These are phyloP conservation scores for Cephaloascus fragrans DNA, from an alignment of 805 yeast species.

Conservation along the genomic window DNA sequence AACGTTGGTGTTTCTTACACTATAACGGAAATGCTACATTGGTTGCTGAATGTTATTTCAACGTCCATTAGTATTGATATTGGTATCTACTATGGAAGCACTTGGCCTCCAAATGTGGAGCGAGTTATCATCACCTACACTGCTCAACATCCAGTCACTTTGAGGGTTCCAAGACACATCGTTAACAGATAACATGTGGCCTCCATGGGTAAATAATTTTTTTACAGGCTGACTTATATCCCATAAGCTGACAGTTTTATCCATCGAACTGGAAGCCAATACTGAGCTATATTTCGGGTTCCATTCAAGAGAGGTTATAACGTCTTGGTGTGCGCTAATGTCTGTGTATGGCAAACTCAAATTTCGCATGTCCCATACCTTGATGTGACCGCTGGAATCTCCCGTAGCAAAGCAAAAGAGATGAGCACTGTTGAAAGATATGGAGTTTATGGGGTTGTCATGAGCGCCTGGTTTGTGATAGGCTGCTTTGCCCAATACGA, in stretches of 20 bases:
- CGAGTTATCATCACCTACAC: constrained; percentile 79
- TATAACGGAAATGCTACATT: too few relatives aligned
- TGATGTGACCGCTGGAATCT: constrained; percentile 44
- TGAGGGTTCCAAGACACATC: constrained; percentile 78
- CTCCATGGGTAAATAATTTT: constrained; percentile 60
- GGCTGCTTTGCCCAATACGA: constrained; percentile 3
- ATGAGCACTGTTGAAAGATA: constrained; percentile 52
- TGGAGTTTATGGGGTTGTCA: constrained; percentile 39
- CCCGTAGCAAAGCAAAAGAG: constrained; percentile 59
- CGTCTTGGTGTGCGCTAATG: constrained; percentile 32
- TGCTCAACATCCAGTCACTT: constrained; percentile 59
- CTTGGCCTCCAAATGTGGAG: constrained; percentile 82
- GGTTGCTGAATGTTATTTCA: too few relatives aligned
- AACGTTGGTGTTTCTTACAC: too few relatives aligned
- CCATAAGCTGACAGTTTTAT: constrained; percentile 53
- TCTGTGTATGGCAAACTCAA: constrained; percentile 11
- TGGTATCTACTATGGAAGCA: constrained; percentile 7
- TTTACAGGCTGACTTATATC: constrained; percentile 27
- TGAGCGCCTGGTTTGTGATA: constrained; percentile 7
- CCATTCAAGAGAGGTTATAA: constrained; percentile 67
- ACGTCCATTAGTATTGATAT: too few relatives aligned
- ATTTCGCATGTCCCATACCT: constrained; percentile 58
- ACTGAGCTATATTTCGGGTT: constrained; percentile 45
- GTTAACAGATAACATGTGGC: constrained; percentile 81
- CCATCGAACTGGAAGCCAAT: constrained; percentile 59